Evolutionary conservation across 192 early-diverging fungal species (phyloP), one percentile per base, ranked within the genome.

Genomic region (Coemansia furcata): DNA sequence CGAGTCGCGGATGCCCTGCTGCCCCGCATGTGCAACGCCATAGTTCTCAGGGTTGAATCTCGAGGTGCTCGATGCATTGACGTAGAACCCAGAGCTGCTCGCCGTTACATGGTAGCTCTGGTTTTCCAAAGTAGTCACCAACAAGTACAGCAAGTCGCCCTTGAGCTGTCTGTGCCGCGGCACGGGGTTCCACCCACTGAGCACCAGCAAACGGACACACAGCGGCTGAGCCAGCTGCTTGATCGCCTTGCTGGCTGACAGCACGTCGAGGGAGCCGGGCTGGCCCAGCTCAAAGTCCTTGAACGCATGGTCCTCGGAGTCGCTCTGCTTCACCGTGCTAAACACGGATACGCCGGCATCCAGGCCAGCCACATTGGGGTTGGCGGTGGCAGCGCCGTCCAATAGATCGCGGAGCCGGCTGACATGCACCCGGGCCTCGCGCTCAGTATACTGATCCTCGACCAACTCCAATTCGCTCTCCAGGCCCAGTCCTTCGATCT

Each of bases 131-230:
- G 94, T 97, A 19, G 85, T 88, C 10, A 91, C 88, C n/a, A 80
- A 85, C 58, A 99, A 69, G 74, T 99, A 99, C 62, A 99, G 64
- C 61, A 98, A 84, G 71, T 99, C 95, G 75, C 89, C 92, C 72
- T 85, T 86, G 29, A 91, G 80, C 57, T 89, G 86, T 36, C 89
- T 87, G 59, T 88, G 74, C 37, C 87, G 86, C 7, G 94, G 89
- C 14, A 93, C 91, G 26, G 96, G 95, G 76, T 98, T 99, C 96
- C 96, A 98, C 30, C 88, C 87, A 61, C 95, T 97, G 26, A 95
- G 69, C 15, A 86, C 73, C 61, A 99, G 73, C 59, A 86, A 88
- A 62, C 89, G 89, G 60, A 93, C 62, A 59, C 91, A 92, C 69
- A 88, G 78, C 7, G 89, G 88, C 30, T 80, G 66, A 6, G 74